Percentiles rank a stretch among this genome's conserved stretches.
phyloP scores from a whole-genome alignment of 495 filamentous ascomycete species.

The Xylaria longipes region DNA sequence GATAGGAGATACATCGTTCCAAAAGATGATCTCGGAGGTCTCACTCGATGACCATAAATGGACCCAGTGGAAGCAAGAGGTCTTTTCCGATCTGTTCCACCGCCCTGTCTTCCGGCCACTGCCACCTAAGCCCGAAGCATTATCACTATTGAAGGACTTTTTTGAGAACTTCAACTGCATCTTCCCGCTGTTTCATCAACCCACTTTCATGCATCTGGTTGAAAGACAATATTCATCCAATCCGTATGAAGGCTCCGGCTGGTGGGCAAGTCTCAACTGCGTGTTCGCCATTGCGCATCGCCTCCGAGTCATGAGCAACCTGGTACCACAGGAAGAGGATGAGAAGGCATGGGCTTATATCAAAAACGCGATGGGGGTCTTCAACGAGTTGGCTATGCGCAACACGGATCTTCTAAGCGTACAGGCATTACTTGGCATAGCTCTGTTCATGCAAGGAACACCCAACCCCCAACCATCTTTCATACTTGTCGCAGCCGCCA shows the following conservation, averaged over 20 bases:
- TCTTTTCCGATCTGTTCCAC: constrained; percentile 91
- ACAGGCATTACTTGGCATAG: constrained; percentile 95
- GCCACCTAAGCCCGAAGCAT: constrained; percentile 79
- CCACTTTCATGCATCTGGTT: constrained; percentile 96
- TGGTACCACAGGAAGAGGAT: constrained; percentile 88
- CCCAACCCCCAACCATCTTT: constrained; percentile 96
- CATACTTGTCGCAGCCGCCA: constrained; percentile 91
- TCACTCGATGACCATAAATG: constrained; percentile 89
- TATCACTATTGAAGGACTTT: constrained; percentile 87
- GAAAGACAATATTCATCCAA: constrained; percentile 90
- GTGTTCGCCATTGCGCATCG: constrained; percentile 90
- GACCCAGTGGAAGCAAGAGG: constrained; percentile 95
- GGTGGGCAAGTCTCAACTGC: constrained; percentile 98
- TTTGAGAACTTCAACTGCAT: constrained; percentile 99
- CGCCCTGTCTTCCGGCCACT: constrained; percentile 82
- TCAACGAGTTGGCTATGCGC: constrained; percentile 90
- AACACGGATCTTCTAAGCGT: constrained; percentile 96
- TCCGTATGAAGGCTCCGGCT: constrained; percentile 94
- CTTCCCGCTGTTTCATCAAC: constrained; percentile 96
- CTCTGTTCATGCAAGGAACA: constrained; percentile 93
- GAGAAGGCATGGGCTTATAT: constrained; percentile 92
- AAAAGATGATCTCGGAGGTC: constrained; percentile 88
- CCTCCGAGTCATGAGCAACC: constrained; percentile 92
- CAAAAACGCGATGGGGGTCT: constrained; percentile 93
- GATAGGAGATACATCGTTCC: constrained; percentile 92